Evolutionary conservation across 1,284 basidiomycete genomes (phyloP).

Genomic region (Volvariella surrecta): DNA sequence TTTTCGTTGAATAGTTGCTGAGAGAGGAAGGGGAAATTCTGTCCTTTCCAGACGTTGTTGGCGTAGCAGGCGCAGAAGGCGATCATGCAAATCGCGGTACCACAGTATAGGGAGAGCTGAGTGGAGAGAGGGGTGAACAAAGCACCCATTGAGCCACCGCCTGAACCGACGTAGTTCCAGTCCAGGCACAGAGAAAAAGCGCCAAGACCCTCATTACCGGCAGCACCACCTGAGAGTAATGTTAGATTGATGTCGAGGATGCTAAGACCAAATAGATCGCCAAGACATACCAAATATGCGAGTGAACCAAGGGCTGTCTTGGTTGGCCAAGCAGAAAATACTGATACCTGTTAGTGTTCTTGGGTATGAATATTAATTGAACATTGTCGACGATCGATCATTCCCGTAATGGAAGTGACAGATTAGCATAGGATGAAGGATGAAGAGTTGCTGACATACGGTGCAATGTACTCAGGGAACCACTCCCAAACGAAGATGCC

Average conservation of each 20-base stretch:
- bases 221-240: slow-evolving; percentile 26
- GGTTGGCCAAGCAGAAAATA: slow-evolving; percentile 48
- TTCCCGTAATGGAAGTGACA: too few relatives aligned
- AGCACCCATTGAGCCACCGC: slow-evolving; percentile 30
- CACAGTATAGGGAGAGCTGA: slow-evolving; percentile 29
- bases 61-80: slow-evolving; percentile 29
- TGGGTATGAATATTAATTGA: not conserved
- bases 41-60: slow-evolving; percentile 31
- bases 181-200: slow-evolving; percentile 45
- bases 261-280: not conserved
- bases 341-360: slow-evolving; percentile 46
- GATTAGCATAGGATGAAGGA: not conserved
- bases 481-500: slow-evolving; percentile 44
- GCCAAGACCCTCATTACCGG: slow-evolving; percentile 40
- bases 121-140: slow-evolving; percentile 37
- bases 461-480: slow-evolving; percentile 33
- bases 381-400: not conserved
- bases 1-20: slow-evolving; percentile 32
- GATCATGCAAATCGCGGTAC: slow-evolving; percentile 32
- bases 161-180: slow-evolving; percentile 47
- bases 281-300: slow-evolving; percentile 38
- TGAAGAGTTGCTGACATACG: slow-evolving; percentile 12
- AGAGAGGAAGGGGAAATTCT: slow-evolving; percentile 40
- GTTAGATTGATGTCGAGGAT: slow-evolving; percentile 5
- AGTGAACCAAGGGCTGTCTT: slow-evolving; percentile 44